phyloP scores from a whole-genome alignment of 345 rosid species.

The Carallia brachiata region DNA sequence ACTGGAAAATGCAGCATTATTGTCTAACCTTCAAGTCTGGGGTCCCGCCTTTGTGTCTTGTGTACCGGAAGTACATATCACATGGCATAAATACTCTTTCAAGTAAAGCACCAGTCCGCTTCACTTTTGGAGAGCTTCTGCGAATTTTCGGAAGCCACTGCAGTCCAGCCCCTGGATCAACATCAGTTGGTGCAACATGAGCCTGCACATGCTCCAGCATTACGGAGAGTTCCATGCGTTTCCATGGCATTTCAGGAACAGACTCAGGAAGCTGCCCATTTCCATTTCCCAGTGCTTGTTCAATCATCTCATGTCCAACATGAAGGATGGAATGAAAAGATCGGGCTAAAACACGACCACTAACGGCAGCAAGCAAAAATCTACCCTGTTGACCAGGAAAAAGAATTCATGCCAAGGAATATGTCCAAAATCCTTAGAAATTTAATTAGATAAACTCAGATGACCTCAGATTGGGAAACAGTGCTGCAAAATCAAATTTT shows the following conservation, averaged over 20 bases:
- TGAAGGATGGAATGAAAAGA: conserved; percentile 87
- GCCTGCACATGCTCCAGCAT: conserved; percentile 98
- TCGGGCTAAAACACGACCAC: conserved; percentile 93
- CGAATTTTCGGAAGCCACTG: conserved; percentile 98
- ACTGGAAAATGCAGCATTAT: background rate
- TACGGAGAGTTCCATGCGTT: conserved; percentile 82
- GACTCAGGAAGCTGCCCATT: conserved; percentile 61
- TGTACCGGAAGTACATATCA: conserved; percentile 93
- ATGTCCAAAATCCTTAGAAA: conserved; percentile 1
- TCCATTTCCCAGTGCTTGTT: conserved; percentile 77
- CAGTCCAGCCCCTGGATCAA: conserved; percentile 98
- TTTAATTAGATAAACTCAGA: background rate
- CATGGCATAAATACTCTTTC: conserved; percentile 99
- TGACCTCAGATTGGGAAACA: background rate
- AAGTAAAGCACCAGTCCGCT: conserved; percentile 96
- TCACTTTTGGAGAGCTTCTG: conserved; percentile 82
- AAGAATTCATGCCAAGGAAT: background rate
- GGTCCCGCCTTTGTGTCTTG: conserved; percentile 96
- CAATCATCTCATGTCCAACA: conserved; percentile 86
- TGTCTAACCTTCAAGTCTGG: conserved; percentile 84
- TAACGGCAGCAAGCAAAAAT: conserved; percentile 93
- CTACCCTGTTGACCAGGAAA: conserved; percentile 60
- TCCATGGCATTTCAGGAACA: conserved; percentile 94
- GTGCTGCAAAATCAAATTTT: background rate
- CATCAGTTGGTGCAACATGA: conserved; percentile 99